Evolutionary conservation across 2,329 filamentous ascomycete species (phyloP), one percentile per base, ranked within the genome.

Genomic region (Chrysosporium queenslandicum): DNA sequence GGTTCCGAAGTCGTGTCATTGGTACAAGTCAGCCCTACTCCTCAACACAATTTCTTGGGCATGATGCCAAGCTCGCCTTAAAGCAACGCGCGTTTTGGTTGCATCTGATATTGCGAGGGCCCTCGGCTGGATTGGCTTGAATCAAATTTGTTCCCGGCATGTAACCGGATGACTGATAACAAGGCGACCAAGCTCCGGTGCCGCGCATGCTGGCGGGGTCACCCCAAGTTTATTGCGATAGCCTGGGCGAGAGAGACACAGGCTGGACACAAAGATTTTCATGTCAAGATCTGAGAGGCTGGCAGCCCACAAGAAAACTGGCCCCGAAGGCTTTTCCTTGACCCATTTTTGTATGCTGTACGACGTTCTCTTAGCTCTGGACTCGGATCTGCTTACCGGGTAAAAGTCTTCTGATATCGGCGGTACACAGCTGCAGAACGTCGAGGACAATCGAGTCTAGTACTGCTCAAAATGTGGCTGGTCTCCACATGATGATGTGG

Each of bases 401-500:
- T 41, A n/a, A 5, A 42, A n/a, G 11, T n/a, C 36, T n/a, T 40
- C 7, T 11, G 20, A n/a, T 37, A 37, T 45, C 14, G 49, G 12
- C 32, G 20, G 39, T 29, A 45, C 29, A 36, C 11, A 4, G 29
- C 27, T 41, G 47, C 37, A 34, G 32, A 27, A 14, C 1, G 21
- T 27, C 20, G 32, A 47, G 12, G 27, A 47, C 14, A n/a, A 23
- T 40, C 11, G 27, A n/a, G 29, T 5, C 5, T 41, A 16, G 20
- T n/a, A 27, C 23, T 6, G 16, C 18, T 37, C 4, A 29, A 37
- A 45, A 2, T 51, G 49, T 45, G 49, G 40, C 39, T 43, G 30
- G 25, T 43, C 40, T 12, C 49, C 39, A 45, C 49, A 51, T 11
- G 49, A 45, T 51, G 49, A 51, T 51, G 39, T 51, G 49, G 49